Percentiles rank a stretch among this genome's conserved stretches.
phyloP scores from a whole-genome alignment of 352 stramenopile species.

The Phytophthora agathidicida region DNA sequence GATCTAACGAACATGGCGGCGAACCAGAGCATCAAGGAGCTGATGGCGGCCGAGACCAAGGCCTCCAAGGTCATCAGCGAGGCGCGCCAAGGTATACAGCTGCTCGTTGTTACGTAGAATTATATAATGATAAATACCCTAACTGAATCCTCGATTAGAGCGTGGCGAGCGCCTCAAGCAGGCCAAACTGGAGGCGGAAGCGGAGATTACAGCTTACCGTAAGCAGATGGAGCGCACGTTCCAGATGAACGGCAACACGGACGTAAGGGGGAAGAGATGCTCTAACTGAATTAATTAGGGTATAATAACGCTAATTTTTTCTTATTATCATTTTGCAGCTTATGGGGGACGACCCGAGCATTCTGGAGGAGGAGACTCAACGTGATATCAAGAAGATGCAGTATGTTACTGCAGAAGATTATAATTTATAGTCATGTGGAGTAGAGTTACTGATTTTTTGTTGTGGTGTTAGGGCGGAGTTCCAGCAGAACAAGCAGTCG shows the following conservation, averaged over 20 bases:
- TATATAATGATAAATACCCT: too few relatives aligned
- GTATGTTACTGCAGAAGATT: too few relatives aligned
- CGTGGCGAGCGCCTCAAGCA: slow-evolving; percentile 88
- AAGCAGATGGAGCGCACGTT: slow-evolving; percentile 88
- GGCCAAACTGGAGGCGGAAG: slow-evolving; percentile 88
- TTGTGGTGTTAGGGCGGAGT: slow-evolving; percentile 53
- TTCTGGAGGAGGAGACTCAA: slow-evolving; percentile 79
- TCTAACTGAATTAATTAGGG: neutral
- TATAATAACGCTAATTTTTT: neutral
- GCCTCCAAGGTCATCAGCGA: slow-evolving; percentile 92
- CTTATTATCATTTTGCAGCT: slow-evolving; percentile 42
- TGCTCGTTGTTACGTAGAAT: too few relatives aligned
- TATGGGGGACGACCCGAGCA: slow-evolving; percentile 79
- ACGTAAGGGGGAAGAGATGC: too few relatives aligned
- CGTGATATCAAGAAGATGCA: slow-evolving; percentile 85
- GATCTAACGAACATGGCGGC: slow-evolving; percentile 62
- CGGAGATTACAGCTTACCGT: slow-evolving; percentile 84
- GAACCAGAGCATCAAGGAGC: slow-evolving; percentile 91
- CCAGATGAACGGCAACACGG: slow-evolving; percentile 86
- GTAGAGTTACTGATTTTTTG: neutral
- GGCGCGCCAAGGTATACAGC: slow-evolving; percentile 67
- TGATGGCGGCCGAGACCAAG: slow-evolving; percentile 90
- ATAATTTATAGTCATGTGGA: too few relatives aligned
- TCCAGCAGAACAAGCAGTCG: slow-evolving; percentile 68
- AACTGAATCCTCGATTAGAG: too few relatives aligned